Percentiles rank a stretch among this genome's conserved stretches.
Evolutionary conservation across 2,329 filamentous ascomycete species (phyloP).

Genomic region (Colletotrichum tropicicola): DNA sequence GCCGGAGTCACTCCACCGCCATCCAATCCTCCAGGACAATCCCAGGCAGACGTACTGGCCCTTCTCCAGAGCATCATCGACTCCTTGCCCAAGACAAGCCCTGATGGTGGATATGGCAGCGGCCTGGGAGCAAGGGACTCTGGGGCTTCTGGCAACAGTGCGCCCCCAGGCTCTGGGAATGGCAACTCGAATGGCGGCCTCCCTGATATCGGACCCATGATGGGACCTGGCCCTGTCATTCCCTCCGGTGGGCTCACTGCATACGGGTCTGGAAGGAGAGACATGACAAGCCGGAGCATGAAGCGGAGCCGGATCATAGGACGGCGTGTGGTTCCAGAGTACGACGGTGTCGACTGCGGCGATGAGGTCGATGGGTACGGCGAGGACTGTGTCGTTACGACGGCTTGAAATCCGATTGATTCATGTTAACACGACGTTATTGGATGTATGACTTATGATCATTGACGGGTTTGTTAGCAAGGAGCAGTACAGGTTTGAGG

Average conservation of each 20-base stretch:
- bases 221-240: neutral
- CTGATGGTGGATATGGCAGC: conserved; percentile 13
- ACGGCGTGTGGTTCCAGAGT: conserved; percentile 5
- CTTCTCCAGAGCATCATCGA: conserved; percentile 25
- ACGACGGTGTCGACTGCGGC: neutral
- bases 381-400: neutral
- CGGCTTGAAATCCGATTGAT: neutral
- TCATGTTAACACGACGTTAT: neutral
- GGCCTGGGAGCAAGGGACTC: conserved; percentile 24
- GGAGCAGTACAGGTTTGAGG: neutral
- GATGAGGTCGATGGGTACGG: neutral
- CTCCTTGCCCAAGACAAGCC: conserved; percentile 8
- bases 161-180: neutral
- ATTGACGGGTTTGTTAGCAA: neutral
- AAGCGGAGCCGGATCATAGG: conserved; percentile 27
- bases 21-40: neutral
- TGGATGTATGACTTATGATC: conserved; percentile 18
- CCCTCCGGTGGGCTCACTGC: neutral
- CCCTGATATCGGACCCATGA: neutral
- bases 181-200: neutral
- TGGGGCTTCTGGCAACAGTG: conserved; percentile 6
- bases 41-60: conserved; percentile 6
- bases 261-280: neutral
- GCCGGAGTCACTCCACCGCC: neutral
- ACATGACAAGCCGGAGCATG: neutral